phyloP scores from a whole-genome alignment of 2,329 filamentous ascomycete species.

The Amauroascus verrucosus region DNA sequence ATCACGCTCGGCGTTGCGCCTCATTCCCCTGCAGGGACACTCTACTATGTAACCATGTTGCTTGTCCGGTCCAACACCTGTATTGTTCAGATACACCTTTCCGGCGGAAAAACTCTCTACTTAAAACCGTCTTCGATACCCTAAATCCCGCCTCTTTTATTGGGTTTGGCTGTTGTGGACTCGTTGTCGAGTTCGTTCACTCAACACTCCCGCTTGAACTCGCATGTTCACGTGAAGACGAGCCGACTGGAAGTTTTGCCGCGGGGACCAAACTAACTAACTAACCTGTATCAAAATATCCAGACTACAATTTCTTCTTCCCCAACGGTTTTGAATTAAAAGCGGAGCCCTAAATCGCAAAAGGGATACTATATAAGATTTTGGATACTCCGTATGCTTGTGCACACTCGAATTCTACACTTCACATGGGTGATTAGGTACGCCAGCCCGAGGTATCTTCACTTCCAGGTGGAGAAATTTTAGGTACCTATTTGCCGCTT shows the following conservation, averaged over 20 bases:
- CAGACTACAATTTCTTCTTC: background rate
- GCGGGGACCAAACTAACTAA: too few species aligned
- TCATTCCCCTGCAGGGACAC: background rate
- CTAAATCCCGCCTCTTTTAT: too few species aligned
- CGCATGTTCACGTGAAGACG: background rate
- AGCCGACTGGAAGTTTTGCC: background rate
- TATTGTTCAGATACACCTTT: too few species aligned
- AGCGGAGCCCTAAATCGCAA: conserved; percentile 1
- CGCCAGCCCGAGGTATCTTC: background rate
- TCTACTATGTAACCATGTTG: background rate
- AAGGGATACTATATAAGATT: too few species aligned
- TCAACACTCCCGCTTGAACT: too few species aligned
- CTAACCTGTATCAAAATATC: too few species aligned
- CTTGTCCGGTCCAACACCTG: too few species aligned
- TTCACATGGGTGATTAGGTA: background rate
- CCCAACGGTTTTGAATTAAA: conserved; percentile 7
- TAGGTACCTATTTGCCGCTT: too few species aligned
- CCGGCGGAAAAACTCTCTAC: too few species aligned
- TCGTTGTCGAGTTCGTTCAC: background rate
- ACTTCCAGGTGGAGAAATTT: background rate
- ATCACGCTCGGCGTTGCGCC: background rate
- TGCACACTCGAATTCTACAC: background rate
- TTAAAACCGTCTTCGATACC: too few species aligned
- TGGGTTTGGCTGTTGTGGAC: too few species aligned
- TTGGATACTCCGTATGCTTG: too few species aligned